Conservation (phyloP, 805 yeast species). For the Yamadazyma nakazawae region DNA sequence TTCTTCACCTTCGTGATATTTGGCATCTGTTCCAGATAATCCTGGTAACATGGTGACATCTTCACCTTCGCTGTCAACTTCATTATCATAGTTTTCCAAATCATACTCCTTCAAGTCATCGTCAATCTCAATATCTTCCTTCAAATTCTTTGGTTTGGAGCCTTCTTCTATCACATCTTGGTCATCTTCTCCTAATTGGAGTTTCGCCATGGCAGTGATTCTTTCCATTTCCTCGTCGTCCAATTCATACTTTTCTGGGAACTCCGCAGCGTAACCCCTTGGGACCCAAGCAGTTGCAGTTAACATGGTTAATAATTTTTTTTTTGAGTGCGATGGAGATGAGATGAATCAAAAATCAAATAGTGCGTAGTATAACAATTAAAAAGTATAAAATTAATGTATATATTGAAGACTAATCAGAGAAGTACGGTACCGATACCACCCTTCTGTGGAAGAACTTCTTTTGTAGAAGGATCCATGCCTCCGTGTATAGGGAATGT, state of each 20-base stretch:
- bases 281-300: constrained; percentile 96
- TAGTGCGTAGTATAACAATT: not conserved
- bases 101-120: constrained; percentile 88
- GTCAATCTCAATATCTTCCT: constrained; percentile 60
- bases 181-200: constrained; percentile 75
- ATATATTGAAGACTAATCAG: not conserved
- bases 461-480: constrained; percentile 51
- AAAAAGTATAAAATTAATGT: not conserved
- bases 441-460: constrained; percentile 55
- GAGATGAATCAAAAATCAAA: constrained; percentile 1
- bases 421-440: constrained; percentile 91
- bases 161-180: constrained; percentile 43
- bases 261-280: constrained; percentile 89
- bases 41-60: constrained; percentile 71
- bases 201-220: constrained; percentile 78
- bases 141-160: constrained; percentile 21
- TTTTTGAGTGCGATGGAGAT: constrained; percentile 9
- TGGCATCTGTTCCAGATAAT: constrained; percentile 54
- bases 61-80: constrained; percentile 54
- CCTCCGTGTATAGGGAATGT: constrained; percentile 85
- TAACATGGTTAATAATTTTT: constrained; percentile 51
- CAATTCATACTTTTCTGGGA: constrained; percentile 83
- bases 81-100: constrained; percentile 79
- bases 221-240: constrained; percentile 92
- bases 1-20: constrained; percentile 46